phyloP scores from a whole-genome alignment of 2,329 filamentous ascomycete species.

The Orbilia blumenaviensis region DNA sequence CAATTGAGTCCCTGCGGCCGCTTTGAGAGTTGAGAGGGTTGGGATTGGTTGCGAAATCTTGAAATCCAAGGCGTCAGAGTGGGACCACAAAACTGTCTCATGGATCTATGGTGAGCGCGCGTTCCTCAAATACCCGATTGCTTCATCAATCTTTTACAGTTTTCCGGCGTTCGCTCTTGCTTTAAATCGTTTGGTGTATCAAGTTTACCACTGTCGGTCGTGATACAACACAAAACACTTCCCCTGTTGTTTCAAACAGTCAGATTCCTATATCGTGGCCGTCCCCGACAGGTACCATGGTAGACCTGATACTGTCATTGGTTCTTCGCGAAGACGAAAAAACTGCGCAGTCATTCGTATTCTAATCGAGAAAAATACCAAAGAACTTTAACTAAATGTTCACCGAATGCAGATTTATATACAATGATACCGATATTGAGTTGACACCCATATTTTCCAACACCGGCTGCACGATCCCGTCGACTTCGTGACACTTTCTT shows the following conservation, averaged over 20 bases:
- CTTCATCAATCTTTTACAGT: conserved; percentile 35
- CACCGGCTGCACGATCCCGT: conserved; percentile 46
- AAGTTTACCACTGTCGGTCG: conserved; percentile 27
- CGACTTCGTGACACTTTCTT: conserved; percentile 39
- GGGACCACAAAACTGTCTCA: conserved; percentile 30
- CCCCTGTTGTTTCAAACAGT: conserved; percentile 43
- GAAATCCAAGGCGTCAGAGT: conserved; percentile 29
- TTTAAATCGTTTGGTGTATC: conserved; percentile 41
- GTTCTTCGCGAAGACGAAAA: neutral
- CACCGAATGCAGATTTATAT: conserved; percentile 22
- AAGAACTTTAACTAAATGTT: conserved; percentile 25
- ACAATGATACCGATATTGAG: conserved; percentile 51
- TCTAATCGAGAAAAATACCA: neutral
- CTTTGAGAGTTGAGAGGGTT: conserved; percentile 10
- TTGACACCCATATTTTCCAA: conserved; percentile 50
- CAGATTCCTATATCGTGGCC: conserved; percentile 35
- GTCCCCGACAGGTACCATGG: conserved; percentile 16
- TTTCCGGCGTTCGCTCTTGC: conserved; percentile 32
- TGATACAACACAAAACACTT: conserved; percentile 41
- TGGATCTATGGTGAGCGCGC: conserved; percentile 41
- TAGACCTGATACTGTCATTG: conserved; percentile 5
- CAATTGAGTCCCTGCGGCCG: neutral
- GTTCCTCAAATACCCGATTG: neutral
- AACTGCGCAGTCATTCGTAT: neutral
- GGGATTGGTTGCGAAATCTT: neutral